Conservation (phyloP, 2,329 filamentous ascomycete species). For the Stemphylium lycopersici region DNA sequence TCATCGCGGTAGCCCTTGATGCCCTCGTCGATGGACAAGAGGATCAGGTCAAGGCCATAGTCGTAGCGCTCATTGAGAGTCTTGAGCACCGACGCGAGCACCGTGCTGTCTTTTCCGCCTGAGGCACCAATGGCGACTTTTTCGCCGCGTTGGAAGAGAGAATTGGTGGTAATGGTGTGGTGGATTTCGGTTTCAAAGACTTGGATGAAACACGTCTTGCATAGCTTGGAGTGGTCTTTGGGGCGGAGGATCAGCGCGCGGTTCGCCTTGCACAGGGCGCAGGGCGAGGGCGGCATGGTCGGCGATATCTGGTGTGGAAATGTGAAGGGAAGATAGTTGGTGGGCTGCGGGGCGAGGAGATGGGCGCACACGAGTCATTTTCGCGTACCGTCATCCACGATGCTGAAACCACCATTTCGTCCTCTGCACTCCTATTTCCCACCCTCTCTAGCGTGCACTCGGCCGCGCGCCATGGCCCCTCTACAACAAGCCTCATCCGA, state of each 20-base stretch:
- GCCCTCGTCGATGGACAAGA: constrained; percentile 94
- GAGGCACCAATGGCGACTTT: constrained; percentile 93
- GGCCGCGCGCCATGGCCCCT: background rate
- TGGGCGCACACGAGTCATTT: constrained; percentile 11
- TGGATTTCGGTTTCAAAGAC: constrained; percentile 94
- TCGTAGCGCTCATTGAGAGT: constrained; percentile 88
- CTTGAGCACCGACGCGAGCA: constrained; percentile 91
- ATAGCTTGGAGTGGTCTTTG: constrained; percentile 93
- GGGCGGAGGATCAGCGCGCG: constrained; percentile 90
- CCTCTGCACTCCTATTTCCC: background rate
- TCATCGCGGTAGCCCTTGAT: constrained; percentile 98
- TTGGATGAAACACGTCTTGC: constrained; percentile 82
- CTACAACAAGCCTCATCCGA: background rate
- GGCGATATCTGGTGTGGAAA: background rate
- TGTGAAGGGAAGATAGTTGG: background rate
- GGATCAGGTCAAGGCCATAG: constrained; percentile 83
- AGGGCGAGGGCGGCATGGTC: constrained; percentile 76
- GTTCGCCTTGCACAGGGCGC: constrained; percentile 75
- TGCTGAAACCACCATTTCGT: background rate
- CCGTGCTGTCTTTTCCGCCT: constrained; percentile 96
- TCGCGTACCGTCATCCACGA: background rate
- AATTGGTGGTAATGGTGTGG: constrained; percentile 82
- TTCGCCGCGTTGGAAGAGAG: constrained; percentile 84
- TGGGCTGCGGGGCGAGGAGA: constrained; percentile 1
- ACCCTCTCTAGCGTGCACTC: background rate